phyloP scores from a whole-genome alignment of 805 yeast species.

The Candida taoyuanica region DNA sequence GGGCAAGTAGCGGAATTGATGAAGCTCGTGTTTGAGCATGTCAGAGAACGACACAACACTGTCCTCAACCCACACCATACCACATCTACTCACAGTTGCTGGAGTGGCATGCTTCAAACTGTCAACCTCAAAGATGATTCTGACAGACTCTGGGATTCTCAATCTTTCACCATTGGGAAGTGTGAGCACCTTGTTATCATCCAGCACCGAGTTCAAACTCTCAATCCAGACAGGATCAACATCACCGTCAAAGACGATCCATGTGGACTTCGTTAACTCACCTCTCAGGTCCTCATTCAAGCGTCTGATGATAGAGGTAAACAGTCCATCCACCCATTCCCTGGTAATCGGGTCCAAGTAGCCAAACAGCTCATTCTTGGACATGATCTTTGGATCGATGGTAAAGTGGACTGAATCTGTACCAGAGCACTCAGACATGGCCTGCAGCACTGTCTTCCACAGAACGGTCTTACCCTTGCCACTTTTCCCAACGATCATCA shows the following conservation, averaged over 20 bases:
- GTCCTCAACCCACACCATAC: conserved; percentile 71
- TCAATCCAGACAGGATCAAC: conserved; percentile 95
- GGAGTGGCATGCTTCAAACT: conserved; percentile 66
- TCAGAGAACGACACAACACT: conserved; percentile 22
- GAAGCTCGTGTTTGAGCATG: conserved; percentile 23
- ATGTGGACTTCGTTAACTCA: conserved; percentile 49
- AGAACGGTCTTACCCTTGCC: conserved; percentile 70
- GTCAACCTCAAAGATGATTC: conserved; percentile 74
- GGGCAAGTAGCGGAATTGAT: too few species aligned
- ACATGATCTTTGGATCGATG: conserved; percentile 73
- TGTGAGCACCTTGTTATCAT: conserved; percentile 78
- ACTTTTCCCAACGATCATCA: conserved; percentile 73
- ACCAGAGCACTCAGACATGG: conserved; percentile 28
- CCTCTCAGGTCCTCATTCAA: conserved; percentile 54
- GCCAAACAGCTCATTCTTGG: conserved; percentile 68
- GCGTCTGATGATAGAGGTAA: conserved; percentile 62
- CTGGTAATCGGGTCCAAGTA: conserved; percentile 66
- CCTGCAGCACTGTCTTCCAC: conserved; percentile 44
- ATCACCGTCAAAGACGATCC: conserved; percentile 91
- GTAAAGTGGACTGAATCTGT: conserved; percentile 37
- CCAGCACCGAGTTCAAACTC: conserved; percentile 82
- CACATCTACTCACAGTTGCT: conserved; percentile 92
- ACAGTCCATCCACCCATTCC: conserved; percentile 89
- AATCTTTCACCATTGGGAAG: conserved; percentile 88
- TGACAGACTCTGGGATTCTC: conserved; percentile 56